phyloP scores from a whole-genome alignment of 2,329 filamentous ascomycete genomes.

The Calonectria pseudoturangicola region DNA sequence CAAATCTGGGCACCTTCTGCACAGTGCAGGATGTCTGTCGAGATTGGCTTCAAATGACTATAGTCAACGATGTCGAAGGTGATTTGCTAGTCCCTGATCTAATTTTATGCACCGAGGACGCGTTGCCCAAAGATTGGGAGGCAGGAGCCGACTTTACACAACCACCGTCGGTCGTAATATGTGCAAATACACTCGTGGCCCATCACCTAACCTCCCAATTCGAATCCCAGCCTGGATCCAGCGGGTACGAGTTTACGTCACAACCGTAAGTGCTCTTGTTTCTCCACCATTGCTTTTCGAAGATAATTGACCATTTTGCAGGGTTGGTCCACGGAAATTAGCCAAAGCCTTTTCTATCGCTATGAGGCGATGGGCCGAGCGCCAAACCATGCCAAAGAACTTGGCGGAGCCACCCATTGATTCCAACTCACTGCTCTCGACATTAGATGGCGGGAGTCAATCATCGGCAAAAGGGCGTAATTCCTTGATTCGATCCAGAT shows the following conservation, averaged over 20 bases:
- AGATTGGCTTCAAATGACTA: slow-evolving; percentile 50
- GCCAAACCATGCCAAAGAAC: slow-evolving; percentile 32
- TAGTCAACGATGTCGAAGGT: slow-evolving; percentile 33
- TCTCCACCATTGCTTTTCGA: accelerated
- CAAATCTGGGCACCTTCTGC: slow-evolving; percentile 34
- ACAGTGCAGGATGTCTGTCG: slow-evolving; percentile 41
- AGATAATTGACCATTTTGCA: slow-evolving; percentile 36
- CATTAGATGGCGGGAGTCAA: not conserved
- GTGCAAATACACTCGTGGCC: slow-evolving; percentile 57
- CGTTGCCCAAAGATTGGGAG: slow-evolving; percentile 31
- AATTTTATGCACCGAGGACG: slow-evolving; percentile 50
- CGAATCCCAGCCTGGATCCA: slow-evolving; percentile 44
- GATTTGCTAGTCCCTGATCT: slow-evolving; percentile 51
- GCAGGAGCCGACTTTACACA: slow-evolving; percentile 35
- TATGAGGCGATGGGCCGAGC: slow-evolving; percentile 54
- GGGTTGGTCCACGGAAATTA: slow-evolving; percentile 62
- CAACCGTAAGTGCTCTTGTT: slow-evolving; percentile 58
- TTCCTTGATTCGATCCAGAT: not conserved
- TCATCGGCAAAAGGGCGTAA: not conserved
- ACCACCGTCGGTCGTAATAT: slow-evolving; percentile 58
- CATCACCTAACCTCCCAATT: slow-evolving; percentile 44
- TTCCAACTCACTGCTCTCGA: not conserved
- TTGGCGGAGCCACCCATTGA: not conserved
- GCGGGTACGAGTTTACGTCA: slow-evolving; percentile 62
- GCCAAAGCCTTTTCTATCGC: slow-evolving; percentile 57